A percentile compares a stretch with the other conserved stretches of the same genome.
These are phyloP conservation scores for Pyracantha coccinea DNA, from an alignment of 331 rosid species.

Conservation along the genomic window DNA sequence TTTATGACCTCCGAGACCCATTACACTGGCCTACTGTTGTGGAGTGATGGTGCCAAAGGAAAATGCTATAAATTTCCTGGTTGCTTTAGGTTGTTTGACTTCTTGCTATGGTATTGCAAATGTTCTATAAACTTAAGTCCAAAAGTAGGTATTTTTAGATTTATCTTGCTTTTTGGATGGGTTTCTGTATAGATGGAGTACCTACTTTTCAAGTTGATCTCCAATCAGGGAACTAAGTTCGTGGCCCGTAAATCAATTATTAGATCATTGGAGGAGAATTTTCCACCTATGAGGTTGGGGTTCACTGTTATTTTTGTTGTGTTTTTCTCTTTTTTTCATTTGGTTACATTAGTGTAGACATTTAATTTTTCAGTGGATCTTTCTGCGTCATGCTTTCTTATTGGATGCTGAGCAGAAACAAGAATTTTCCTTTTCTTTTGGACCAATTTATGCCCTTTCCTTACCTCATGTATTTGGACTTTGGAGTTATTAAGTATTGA, in stretches of 20 bases:
- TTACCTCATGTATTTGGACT: neutral
- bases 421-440: neutral
- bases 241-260: neutral
- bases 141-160: neutral
- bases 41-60: neutral
- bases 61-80: neutral
- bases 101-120: neutral
- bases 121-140: neutral
- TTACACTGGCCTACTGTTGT: neutral
- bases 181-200: neutral
- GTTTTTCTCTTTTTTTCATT: neutral
- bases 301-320: too few relatives aligned
- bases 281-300: too few relatives aligned
- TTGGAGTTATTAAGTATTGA: neutral
- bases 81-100: neutral
- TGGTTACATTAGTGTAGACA: neutral
- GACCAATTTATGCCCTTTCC: neutral
- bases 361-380: neutral
- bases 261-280: neutral
- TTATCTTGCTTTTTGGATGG: neutral
- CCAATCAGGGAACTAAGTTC: neutral
- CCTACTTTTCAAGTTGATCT: neutral
- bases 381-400: neutral
- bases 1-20: neutral
- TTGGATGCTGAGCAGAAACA: neutral